phyloP scores from a whole-genome alignment of 352 stramenopile species.

The Aphanomyces astaci region DNA sequence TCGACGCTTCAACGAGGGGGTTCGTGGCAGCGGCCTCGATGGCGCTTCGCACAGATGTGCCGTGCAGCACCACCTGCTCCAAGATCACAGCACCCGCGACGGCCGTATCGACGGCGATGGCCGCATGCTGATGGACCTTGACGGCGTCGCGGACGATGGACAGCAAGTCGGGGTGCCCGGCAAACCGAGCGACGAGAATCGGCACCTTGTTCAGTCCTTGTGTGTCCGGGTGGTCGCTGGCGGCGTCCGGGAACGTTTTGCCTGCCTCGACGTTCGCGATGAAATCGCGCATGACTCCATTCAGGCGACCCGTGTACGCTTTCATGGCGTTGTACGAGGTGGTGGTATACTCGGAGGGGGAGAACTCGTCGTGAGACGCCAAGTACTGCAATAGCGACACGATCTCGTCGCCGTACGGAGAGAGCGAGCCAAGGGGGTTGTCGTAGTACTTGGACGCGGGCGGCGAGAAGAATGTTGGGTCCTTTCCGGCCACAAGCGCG shows the following conservation, averaged over 20 bases:
- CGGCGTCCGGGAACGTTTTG: conserved; percentile 44
- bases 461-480: conserved; percentile 48
- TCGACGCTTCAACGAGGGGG: conserved; percentile 32
- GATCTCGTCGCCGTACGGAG: conserved; percentile 60
- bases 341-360: conserved; percentile 22
- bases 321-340: conserved; percentile 49
- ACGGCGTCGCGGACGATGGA: conserved; percentile 41
- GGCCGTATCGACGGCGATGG: conserved; percentile 39
- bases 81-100: conserved; percentile 46
- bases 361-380: conserved; percentile 36
- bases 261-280: conserved; percentile 56
- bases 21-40: conserved; percentile 34
- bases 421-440: conserved; percentile 44
- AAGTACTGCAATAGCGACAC: conserved; percentile 50
- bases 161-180: conserved; percentile 33
- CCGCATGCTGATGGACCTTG: conserved; percentile 48
- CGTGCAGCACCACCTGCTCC: conserved; percentile 39
- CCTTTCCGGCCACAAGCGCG: conserved; percentile 28
- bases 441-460: conserved; percentile 57
- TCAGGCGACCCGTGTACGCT: conserved; percentile 47
- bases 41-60: conserved; percentile 28
- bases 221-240: conserved; percentile 43
- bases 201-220: conserved; percentile 55
- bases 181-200: conserved; percentile 48
- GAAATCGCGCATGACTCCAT: conserved; percentile 60